Evolutionary conservation across 2,329 filamentous ascomycete genomes (phyloP), one percentile per base, ranked within the genome.

Genomic region (Plectosphaerella cucumerina): DNA sequence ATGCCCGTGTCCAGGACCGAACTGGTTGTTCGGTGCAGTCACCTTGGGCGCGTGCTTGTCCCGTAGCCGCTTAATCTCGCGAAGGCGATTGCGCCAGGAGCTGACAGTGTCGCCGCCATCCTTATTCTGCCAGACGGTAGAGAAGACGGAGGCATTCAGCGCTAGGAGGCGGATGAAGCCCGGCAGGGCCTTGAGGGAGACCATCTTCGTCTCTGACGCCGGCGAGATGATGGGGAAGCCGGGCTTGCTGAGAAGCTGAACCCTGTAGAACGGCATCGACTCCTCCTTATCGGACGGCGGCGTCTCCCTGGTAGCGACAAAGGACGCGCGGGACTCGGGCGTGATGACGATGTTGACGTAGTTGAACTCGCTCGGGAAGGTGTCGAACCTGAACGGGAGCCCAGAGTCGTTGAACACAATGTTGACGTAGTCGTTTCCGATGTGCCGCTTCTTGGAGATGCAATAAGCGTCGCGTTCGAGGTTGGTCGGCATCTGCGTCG

Each of bases 401-500:
- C 94, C 93, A 2, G 92, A 97, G 62, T 96, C 90, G 66, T 99
- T 99, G 78, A 95, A 99, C 52, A 99, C 87, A 59, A 99, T 96
- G 65, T 96, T 97, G 64, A 99, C 94, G 66, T 90, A 96, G 68
- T 97, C 94, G 64, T 99, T 99, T 52, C 94, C 94, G 54, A 97
- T 94, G 63, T 97, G 95, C 3, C 85, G 81, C 70, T 99, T 99
- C 74, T 99, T 99, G 66, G 84, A 80, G 55, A 86, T 85, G 62
- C 87, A 90, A 55, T 83, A 79, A 10, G 87, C 82, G 60, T 96
- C 91, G 26, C 82, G 78, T 49, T 90, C 84, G 14, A 86, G 73
- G 63, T 95, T 82, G 10, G 90, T 96, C 1, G 94, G 94, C 94
- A 99, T 99, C 78, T 97, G 91, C 4, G 93, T 99, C 5, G 89